Base-by-base conservation (phyloP, 2,329 filamentous ascomycete genomes). In the Capronia coronata region DNA sequence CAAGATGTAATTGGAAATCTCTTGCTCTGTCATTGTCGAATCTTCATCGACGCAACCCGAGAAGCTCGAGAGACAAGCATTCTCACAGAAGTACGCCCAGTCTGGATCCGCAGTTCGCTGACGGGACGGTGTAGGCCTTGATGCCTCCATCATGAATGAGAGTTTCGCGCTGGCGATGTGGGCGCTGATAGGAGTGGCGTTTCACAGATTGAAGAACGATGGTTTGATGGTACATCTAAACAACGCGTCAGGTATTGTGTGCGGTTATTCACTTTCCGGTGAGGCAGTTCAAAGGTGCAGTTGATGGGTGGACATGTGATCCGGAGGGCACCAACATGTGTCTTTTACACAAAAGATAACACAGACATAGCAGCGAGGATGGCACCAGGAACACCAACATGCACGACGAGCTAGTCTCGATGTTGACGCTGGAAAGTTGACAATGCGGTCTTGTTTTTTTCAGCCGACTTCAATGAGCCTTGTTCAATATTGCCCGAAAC, bases 31-130 rank as follows among this genome's bases (percentile, higher is more conserved):
- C 32, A 55, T 49, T 3, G 22, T 42, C 18, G 37, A 38, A 7
- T 45, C 32, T 11, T 23, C 27, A n/a, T 54, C 51, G 9, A 51
- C 23, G 29, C 42, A 44, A 5, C 52, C 52, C n/a, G 46, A 40
- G 32, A 39, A 52, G 21, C 52, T 55, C 3, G 35, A 13, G 3
- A 16, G 38, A 19, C 37, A 44, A 13, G 52, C 32, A 34, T 46
- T 32, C 7, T 37, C 30, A 43, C 46, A 46, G 16, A 55, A 48
- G 29, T 55, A 55, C 11, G 49, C 30, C 14, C 19, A 30, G 27
- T 52, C 21, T 1, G 11, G 30, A 30, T 44, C 38, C 19, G 25
- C 25, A 14, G 39, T 29, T 45, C 41, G 44, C 30, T 32, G 18
- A 13, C n/a, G 22, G 25, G 25, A 14, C 2, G 25, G 11, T 16